These are phyloP conservation scores for Venturia carpophila DNA, from an alignment of 2,329 filamentous ascomycete species.

Conservation along the genomic window DNA sequence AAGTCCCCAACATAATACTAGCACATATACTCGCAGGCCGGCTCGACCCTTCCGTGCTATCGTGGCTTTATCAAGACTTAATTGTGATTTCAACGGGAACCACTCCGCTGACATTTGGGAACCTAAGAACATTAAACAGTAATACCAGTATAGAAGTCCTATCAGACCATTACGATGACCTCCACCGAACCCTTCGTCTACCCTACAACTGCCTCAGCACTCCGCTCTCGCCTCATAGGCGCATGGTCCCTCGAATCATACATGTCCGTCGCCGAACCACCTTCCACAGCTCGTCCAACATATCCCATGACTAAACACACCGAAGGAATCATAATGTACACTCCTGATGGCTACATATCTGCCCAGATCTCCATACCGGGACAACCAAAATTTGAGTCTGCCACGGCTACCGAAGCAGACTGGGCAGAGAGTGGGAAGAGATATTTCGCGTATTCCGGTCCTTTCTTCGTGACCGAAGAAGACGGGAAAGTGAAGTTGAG, in stretches of 20 bases:
- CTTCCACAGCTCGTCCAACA: slow-evolving; percentile 17
- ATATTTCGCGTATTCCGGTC: slow-evolving; percentile 21
- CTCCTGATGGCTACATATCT: slow-evolving; percentile 34
- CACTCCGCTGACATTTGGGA: neutral
- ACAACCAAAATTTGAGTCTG: slow-evolving; percentile 22
- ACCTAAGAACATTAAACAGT: neutral
- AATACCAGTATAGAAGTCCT: neutral
- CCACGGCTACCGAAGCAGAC: slow-evolving; percentile 19
- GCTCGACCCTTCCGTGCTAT: neutral
- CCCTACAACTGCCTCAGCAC: slow-evolving; percentile 10
- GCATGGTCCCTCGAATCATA: slow-evolving; percentile 20
- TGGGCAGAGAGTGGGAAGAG: slow-evolving; percentile 20
- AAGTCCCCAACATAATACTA: too few relatives aligned
- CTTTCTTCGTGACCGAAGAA: slow-evolving; percentile 19
- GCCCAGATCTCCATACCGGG: slow-evolving; percentile 33
- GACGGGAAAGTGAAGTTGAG: slow-evolving; percentile 14
- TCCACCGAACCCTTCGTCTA: neutral
- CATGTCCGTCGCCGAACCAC: slow-evolving; percentile 13
- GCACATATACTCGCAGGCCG: neutral
- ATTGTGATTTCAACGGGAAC: neutral
- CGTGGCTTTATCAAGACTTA: neutral
- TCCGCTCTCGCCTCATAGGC: slow-evolving; percentile 18
- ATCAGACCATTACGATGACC: neutral
- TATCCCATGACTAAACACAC: slow-evolving; percentile 33
- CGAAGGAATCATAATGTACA: slow-evolving; percentile 34